Evolutionary conservation across 208 protist genomes (phyloP), one percentile per base, ranked within the genome.

Genomic region (Acanthamoeba culbertsoni): DNA sequence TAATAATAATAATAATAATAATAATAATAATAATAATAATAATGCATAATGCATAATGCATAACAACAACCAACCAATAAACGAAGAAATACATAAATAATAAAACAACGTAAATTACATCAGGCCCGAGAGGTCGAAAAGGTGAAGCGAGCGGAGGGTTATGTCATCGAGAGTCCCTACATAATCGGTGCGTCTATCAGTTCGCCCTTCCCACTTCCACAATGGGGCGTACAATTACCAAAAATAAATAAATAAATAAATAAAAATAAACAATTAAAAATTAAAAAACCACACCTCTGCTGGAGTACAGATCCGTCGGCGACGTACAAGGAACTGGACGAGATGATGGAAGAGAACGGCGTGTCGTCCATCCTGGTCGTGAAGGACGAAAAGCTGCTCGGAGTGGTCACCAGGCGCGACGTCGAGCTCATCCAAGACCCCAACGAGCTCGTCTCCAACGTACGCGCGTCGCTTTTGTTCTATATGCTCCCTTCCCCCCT

Each of bases 311-410:
- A 79, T 16, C 2, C 68, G 40, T 79, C 68, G 42, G 68, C 79
- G 20, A 89, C 79, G 2, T 68, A 48, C 46, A 68, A 57, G 79
- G 51, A 89, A 14, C 46, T 89, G 18, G 55, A 89, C 20, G 55
- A 65, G 18, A 57, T 99, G 93, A 99, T 99, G 92, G 93, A 95
- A 35, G 96, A 96, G 51, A 97, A 97, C 91, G 98, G 98, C 42
- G 99, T 99, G 96, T 98, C 97, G 43, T 98, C 99, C 71, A 98
- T 99, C 93, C 97, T 99, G 23, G 98, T 99, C 46, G 99, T 99
- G 8, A 98, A 99, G 48, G 97, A 96, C 75, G 99, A 98, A 63
- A 98, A 98, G 95, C 96, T 99, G 12, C 94, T 99, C 28, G 99
- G 98, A 75, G 99, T 99, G 26, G 98, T 99, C 40, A 99, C 98